Evolutionary conservation across 2,329 filamentous ascomycete genomes (phyloP).

Genomic region (Penicillium aurantiogriseum): DNA sequence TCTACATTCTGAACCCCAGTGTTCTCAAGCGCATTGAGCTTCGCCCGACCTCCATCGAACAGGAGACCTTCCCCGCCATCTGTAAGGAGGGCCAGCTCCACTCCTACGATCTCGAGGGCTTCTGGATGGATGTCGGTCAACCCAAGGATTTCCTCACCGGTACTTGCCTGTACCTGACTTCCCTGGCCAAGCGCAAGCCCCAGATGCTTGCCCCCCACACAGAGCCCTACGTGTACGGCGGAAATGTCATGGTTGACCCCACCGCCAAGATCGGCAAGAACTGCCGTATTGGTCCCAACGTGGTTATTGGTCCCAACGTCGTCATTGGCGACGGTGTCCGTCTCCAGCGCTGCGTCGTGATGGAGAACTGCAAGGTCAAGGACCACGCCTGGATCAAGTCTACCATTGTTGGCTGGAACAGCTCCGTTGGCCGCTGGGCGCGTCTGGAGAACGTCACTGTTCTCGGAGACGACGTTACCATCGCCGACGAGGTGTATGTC

Average conservation of each 20-base stretch:
- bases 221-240: slow-evolving; percentile 81
- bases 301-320: slow-evolving; percentile 90
- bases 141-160: slow-evolving; percentile 97
- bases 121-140: slow-evolving; percentile 99
- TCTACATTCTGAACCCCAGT: slow-evolving; percentile 95
- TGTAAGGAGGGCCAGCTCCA: slow-evolving; percentile 85
- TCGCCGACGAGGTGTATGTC: slow-evolving; percentile 97
- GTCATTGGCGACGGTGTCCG: slow-evolving; percentile 91
- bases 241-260: slow-evolving; percentile 93
- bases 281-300: slow-evolving; percentile 96
- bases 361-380: slow-evolving; percentile 90
- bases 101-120: slow-evolving; percentile 94
- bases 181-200: slow-evolving; percentile 83
- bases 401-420: slow-evolving; percentile 98
- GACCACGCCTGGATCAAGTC: slow-evolving; percentile 99
- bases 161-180: slow-evolving; percentile 93
- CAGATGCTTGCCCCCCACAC: slow-evolving; percentile 73
- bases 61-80: slow-evolving; percentile 97
- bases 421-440: slow-evolving; percentile 90
- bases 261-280: slow-evolving; percentile 96
- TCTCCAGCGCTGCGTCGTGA: slow-evolving; percentile 86
- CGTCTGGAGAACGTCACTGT: slow-evolving; percentile 98
- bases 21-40: slow-evolving; percentile 90
- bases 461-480: slow-evolving; percentile 93
- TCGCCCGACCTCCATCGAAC: slow-evolving; percentile 94